Evolutionary conservation across 2,329 filamentous ascomycete genomes (phyloP).

Genomic region (Lachnellula suecica): DNA sequence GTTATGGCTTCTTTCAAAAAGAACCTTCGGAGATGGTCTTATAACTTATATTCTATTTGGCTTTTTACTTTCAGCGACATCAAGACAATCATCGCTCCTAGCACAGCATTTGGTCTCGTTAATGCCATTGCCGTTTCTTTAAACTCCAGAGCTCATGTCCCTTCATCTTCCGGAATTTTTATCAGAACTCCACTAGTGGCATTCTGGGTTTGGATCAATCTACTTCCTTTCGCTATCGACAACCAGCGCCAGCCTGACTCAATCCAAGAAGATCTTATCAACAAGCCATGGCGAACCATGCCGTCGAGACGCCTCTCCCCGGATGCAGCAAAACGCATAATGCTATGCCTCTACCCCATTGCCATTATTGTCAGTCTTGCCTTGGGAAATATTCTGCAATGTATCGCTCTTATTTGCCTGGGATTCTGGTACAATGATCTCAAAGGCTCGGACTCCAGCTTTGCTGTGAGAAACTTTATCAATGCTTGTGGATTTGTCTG

Average conservation of each 20-base stretch:
- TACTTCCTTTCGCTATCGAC: conserved; percentile 2
- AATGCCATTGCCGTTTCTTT: neutral
- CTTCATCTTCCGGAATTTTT: neutral
- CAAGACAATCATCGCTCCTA: conserved; percentile 4
- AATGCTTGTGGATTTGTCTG: conserved; percentile 3
- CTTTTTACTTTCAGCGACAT: conserved; percentile 5
- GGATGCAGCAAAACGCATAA: neutral
- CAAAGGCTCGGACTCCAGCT: neutral
- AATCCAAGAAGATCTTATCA: conserved; percentile 28
- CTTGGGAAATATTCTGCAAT: neutral
- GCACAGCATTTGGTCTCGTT: neutral
- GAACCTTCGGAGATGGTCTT: too few species aligned
- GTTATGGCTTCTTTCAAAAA: too few species aligned
- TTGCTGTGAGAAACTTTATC: conserved; percentile 2
- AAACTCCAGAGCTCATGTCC: too few species aligned
- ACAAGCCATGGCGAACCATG: conserved; percentile 34
- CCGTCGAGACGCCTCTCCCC: conserved; percentile 27
- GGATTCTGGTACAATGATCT: conserved; percentile 7
- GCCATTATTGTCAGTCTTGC: neutral
- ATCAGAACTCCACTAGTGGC: neutral
- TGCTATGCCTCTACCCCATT: neutral
- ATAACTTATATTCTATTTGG: neutral
- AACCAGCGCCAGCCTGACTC: conserved; percentile 29
- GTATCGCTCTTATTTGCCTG: neutral
- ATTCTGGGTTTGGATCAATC: conserved; percentile 7